Conservation (phyloP, 2,329 filamentous ascomycete genomes). For the Alternaria consortialis region DNA sequence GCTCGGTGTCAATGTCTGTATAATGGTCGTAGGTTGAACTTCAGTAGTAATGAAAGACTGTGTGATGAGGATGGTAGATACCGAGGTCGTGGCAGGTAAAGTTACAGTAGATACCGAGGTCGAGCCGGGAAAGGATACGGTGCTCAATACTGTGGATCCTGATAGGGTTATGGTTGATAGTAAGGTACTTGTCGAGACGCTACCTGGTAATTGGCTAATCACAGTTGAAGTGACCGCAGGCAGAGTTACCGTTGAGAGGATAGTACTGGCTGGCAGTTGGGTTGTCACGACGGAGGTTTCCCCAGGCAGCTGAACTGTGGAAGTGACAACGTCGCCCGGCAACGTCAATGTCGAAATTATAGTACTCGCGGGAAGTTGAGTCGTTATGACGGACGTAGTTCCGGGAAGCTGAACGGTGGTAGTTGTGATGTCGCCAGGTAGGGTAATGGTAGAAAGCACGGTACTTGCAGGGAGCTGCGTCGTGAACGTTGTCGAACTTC, state of each 20-base stretch:
- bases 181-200: constrained; percentile 31
- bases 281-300: constrained; percentile 19
- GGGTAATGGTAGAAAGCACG: constrained; percentile 18
- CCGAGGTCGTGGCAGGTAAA: constrained; percentile 35
- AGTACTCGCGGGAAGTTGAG: constrained; percentile 15
- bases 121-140: constrained; percentile 17
- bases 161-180: constrained; percentile 31
- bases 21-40: constrained; percentile 33
- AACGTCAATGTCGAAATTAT: constrained; percentile 21
- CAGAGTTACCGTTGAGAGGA: constrained; percentile 23
- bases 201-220: constrained; percentile 19
- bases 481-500: constrained; percentile 9
- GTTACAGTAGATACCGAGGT: constrained; percentile 32
- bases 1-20: constrained; percentile 32
- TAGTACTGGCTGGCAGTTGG: constrained; percentile 9
- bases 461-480: constrained; percentile 16
- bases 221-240: constrained; percentile 19
- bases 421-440: constrained; percentile 27
- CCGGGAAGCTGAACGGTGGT: constrained; percentile 22
- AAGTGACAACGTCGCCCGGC: constrained; percentile 27
- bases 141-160: constrained; percentile 15
- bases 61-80: constrained; percentile 28
- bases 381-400: constrained; percentile 6
- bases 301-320: constrained; percentile 27
- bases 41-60: constrained; percentile 28